A percentile compares a stretch with the other conserved stretches of the same genome.
Conservation (phyloP, 768 basidiomycete genomes). For the Lactarius akahatsu region DNA sequence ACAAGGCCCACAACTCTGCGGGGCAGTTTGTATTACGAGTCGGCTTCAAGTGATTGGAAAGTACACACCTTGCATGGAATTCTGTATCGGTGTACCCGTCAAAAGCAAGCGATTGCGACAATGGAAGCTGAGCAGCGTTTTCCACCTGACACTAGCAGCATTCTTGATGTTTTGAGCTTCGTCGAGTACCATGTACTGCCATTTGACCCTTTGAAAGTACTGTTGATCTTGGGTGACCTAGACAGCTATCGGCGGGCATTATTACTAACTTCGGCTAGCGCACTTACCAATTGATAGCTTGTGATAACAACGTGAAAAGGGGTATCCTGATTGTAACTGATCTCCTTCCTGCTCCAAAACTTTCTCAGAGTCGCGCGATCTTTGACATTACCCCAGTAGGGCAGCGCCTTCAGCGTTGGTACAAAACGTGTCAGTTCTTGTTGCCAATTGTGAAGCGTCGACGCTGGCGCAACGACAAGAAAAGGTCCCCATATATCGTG, state of each 20-base stretch:
- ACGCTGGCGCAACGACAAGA: conserved; percentile 94
- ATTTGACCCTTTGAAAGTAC: conserved; percentile 95
- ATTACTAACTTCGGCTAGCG: not conserved
- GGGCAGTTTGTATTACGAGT: not conserved
- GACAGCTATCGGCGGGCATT: not conserved
- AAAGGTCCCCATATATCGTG: conserved; percentile 99
- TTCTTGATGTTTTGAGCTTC: conserved; percentile 99
- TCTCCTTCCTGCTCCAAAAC: conserved; percentile 98
- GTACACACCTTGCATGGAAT: conserved; percentile 92
- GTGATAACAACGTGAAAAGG: conserved; percentile 97
- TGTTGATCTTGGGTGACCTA: conserved; percentile 96
- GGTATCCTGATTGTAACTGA: conserved; percentile 91
- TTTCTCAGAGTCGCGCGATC: conserved; percentile 92
- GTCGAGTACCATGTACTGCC: conserved; percentile 99
- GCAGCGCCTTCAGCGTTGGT: conserved; percentile 88
- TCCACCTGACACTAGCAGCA: conserved; percentile 94
- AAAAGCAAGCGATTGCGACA: conserved; percentile 93
- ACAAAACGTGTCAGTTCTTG: conserved; percentile 97
- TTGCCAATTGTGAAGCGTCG: conserved; percentile 99
- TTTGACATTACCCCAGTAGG: conserved; percentile 98
- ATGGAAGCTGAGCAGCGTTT: conserved; percentile 91
- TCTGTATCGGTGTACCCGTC: conserved; percentile 98
- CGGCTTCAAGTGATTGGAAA: not conserved
- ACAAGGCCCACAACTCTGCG: conserved; percentile 92
- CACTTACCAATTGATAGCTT: conserved; percentile 86